A percentile compares a stretch with the other conserved stretches of the same genome.
Evolutionary conservation across 192 early-diverging fungal species (phyloP).

Genomic region (Coemansia sp.): DNA sequence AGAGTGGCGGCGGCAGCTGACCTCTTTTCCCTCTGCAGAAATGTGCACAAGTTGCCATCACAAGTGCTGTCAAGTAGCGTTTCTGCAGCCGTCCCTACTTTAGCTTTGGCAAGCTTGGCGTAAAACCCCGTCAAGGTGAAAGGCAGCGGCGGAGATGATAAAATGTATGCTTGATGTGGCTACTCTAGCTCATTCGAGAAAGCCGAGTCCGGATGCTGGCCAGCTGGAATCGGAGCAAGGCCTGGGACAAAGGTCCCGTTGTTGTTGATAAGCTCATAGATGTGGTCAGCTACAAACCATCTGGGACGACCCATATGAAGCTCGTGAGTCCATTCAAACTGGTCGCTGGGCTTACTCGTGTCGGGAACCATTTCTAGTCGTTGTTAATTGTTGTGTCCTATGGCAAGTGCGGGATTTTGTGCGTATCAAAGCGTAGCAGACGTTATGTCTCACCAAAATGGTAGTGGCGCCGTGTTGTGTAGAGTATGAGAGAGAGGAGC

Average conservation of each 20-base stretch:
- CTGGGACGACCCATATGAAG: slow-evolving; percentile 49
- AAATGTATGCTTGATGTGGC: neutral
- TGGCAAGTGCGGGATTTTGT: no score
- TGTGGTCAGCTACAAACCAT: slow-evolving; percentile 56
- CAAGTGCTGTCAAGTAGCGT: neutral
- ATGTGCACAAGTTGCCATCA: neutral
- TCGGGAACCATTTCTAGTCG: slow-evolving; percentile 44
- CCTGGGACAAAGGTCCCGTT: slow-evolving; percentile 45
- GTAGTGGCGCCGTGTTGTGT: no score
- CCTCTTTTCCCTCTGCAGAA: no score
- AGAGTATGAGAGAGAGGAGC: no score
- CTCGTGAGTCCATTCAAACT: slow-evolving; percentile 57
- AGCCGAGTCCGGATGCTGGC: slow-evolving; percentile 52
- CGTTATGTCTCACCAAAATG: no score
- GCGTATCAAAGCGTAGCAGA: no score
- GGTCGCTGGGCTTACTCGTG: slow-evolving; percentile 52
- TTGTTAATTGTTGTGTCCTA: neutral
- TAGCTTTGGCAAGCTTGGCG: no score
- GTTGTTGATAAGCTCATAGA: slow-evolving; percentile 50
- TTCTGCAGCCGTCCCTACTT: no score
- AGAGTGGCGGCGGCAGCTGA: neutral
- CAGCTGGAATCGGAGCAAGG: slow-evolving; percentile 45
- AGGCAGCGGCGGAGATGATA: no score
- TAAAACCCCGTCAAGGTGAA: no score
- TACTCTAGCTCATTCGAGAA: slow-evolving; percentile 45